Conservation (phyloP, 768 basidiomycete genomes). For the Rhizopogon vinicolor region DNA sequence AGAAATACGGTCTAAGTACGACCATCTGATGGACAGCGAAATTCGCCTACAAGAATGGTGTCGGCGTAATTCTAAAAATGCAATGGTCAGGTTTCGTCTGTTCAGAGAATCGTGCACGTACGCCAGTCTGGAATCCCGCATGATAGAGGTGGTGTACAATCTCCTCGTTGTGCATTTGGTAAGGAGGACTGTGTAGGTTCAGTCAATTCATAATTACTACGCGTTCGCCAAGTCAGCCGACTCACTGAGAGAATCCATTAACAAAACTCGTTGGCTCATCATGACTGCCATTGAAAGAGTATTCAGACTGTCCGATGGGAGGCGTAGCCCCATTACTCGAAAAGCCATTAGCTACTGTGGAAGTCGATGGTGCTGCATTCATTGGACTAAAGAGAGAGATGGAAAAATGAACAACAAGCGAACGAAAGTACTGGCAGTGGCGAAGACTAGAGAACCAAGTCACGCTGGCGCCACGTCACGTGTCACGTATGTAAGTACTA, state of each 20-base stretch:
- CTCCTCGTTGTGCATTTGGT: slow-evolving; percentile 67
- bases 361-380: slow-evolving; percentile 26
- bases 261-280: slow-evolving; percentile 30
- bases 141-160: slow-evolving; percentile 78
- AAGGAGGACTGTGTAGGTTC: slow-evolving; percentile 32
- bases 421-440: neutral
- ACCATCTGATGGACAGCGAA: slow-evolving; percentile 3
- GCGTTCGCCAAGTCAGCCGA: slow-evolving; percentile 10
- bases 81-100: slow-evolving; percentile 4
- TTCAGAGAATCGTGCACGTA: slow-evolving; percentile 36
- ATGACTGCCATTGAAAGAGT: slow-evolving; percentile 31
- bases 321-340: slow-evolving; percentile 47
- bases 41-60: slow-evolving; percentile 61
- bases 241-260: slow-evolving; percentile 64
- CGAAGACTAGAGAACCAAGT: neutral
- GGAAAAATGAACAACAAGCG: neutral
- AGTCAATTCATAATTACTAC: slow-evolving; percentile 6
- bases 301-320: slow-evolving; percentile 30
- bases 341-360: slow-evolving; percentile 29
- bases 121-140: slow-evolving; percentile 77
- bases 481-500: neutral
- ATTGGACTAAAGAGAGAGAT: slow-evolving; percentile 9
- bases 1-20: slow-evolving; percentile 8
- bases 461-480: neutral
- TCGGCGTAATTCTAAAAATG: slow-evolving; percentile 71